phyloP scores from a whole-genome alignment of 768 basidiomycete genomes.

The Termitomyces titanicus region DNA sequence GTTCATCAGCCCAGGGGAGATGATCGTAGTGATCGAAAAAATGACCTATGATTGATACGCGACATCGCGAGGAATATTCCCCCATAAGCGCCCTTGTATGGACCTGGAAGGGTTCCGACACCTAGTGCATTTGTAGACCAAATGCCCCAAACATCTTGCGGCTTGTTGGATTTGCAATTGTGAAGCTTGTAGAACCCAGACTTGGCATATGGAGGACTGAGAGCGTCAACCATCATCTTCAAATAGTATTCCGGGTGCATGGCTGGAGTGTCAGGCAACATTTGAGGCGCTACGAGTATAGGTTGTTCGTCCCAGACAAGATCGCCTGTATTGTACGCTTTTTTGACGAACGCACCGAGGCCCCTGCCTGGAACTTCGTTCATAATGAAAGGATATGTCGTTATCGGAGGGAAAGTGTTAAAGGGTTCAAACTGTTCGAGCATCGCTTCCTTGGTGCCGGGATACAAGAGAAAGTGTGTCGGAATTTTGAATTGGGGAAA shows the following conservation, averaged over 20 bases:
- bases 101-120: slow-evolving; percentile 14
- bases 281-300: neutral
- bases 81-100: slow-evolving; percentile 2
- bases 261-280: neutral
- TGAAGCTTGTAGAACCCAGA: neutral
- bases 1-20: neutral
- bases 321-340: slow-evolving; percentile 8
- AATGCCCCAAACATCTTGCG: slow-evolving; percentile 4
- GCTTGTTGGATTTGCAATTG: slow-evolving; percentile 11
- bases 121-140: slow-evolving; percentile 9
- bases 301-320: slow-evolving; percentile 8
- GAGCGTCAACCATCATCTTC: neutral
- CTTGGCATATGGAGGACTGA: neutral
- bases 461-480: neutral
- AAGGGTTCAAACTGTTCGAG: neutral
- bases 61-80: slow-evolving; percentile 6
- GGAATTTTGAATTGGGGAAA: neutral
- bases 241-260: neutral
- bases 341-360: slow-evolving; percentile 2
- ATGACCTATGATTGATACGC: slow-evolving; percentile 15
- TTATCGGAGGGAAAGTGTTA: no score
- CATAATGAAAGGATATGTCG: neutral
- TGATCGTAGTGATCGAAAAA: neutral
- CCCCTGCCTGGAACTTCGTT: slow-evolving; percentile 10
- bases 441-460: neutral